These are phyloP conservation scores for Pseudogymnoascus sp. DNA, from an alignment of 2,329 filamentous ascomycete species.

Conservation along the genomic window DNA sequence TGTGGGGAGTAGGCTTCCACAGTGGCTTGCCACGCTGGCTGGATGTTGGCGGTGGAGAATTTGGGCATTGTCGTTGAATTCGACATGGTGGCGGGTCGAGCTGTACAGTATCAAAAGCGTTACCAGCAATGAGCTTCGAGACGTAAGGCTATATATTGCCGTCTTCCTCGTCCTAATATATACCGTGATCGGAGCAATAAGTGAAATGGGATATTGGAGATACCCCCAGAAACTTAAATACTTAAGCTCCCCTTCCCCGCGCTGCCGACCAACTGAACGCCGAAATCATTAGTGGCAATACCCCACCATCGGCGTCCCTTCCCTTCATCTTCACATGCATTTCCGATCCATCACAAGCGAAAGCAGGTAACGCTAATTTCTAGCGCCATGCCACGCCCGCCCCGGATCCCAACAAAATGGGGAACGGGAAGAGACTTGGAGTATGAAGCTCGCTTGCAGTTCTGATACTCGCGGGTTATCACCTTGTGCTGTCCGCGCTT, in stretches of 20 bases:
- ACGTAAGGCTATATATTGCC: not conserved
- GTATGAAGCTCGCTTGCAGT: not conserved
- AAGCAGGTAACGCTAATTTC: not conserved
- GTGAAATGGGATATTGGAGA: not conserved
- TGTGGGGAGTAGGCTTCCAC: constrained; percentile 23
- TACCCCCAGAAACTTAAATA: constrained; percentile 2
- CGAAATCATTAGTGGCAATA: not conserved
- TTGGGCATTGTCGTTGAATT: constrained; percentile 7
- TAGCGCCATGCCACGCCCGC: not conserved
- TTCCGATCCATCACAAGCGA: not conserved
- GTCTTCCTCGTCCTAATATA: not conserved
- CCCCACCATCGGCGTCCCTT: not conserved
- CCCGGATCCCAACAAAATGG: not conserved
- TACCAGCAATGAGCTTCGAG: not conserved
- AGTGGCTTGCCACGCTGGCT: constrained; percentile 5
- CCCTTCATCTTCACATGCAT: not conserved
- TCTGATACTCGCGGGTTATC: not conserved
- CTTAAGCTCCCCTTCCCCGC: not conserved
- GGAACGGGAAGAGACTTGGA: not conserved
- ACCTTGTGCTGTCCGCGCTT: not conserved
- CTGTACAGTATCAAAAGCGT: not conserved
- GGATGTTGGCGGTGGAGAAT: not conserved
- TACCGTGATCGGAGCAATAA: not conserved
- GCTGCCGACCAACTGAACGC: not conserved
- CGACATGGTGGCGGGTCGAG: not conserved